Evolutionary conservation across 2,329 filamentous ascomycete genomes (phyloP), one percentile per base, ranked within the genome.

Genomic region (Xylariaceae sp.): DNA sequence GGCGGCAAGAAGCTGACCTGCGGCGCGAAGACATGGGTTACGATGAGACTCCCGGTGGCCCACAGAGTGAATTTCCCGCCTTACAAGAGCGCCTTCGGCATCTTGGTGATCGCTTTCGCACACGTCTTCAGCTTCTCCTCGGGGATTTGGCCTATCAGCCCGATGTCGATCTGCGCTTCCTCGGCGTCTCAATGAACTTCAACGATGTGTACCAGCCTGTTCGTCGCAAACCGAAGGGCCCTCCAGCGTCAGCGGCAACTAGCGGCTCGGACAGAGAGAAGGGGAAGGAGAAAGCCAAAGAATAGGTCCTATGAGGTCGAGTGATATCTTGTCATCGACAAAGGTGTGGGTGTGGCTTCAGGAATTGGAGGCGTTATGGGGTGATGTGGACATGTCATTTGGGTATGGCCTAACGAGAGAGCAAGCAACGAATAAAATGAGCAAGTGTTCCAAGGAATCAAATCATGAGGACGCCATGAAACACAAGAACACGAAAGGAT

Each of bases 171-270:
- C 89, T 99, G 85, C 81, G 92, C 52, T 97, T 97, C 76, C 74
- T 99, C 62, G 94, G 90, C 40, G 91, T 97, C 46, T 89, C 94
- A 41, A 97, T 99, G 90, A 99, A 97, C 73, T 99, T 97, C 73
- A 99, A 99, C 72, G 92, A 97, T 69, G 88, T 95, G 30, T 97
- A 97, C 71, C 83, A 89, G 71, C 88, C 89, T 11, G 81, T 85
- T 44, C 79, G 85, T 65, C 81, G 85, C 69, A 84, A 85, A 72
- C 73, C 79, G 55, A 78, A 75, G 70, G 50, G 62, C 31, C 64
- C 62, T 9, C 54, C 65, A 6, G 62, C 57, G 12, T 31, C 54
- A 4, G 12, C 54, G 8, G 6, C 49, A 3, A 46, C 54, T 4
- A 40, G 6, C 26, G 48, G 50, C 41, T 34, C 55, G 27, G 57